phyloP scores from a whole-genome alignment of 306 rosid species.

The Styphnolobium japonicum region DNA sequence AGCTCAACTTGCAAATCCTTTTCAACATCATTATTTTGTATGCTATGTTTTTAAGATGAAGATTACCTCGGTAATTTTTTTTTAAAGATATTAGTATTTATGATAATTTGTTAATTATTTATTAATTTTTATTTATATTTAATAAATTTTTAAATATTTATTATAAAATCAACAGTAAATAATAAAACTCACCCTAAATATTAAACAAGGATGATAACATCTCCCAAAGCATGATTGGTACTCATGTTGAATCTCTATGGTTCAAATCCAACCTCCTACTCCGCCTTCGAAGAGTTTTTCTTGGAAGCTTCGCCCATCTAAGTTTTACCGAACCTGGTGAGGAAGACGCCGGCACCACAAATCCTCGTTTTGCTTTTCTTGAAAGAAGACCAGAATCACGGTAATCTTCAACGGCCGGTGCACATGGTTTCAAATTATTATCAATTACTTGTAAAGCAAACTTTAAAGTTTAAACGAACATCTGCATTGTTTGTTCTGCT shows the following conservation, averaged over 20 bases:
- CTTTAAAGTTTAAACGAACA: not conserved
- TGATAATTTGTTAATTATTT: too few species aligned
- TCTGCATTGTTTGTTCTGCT: not conserved
- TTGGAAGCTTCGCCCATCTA: not conserved
- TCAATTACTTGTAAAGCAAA: not conserved
- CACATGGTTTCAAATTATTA: not conserved
- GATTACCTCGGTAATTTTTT: too few species aligned
- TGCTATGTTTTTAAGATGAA: too few species aligned
- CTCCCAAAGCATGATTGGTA: not conserved
- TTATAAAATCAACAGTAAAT: too few species aligned
- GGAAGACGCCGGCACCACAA: not conserved
- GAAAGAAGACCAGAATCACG: not conserved
- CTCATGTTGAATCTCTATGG: not conserved
- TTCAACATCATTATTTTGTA: not conserved
- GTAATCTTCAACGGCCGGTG: not conserved
- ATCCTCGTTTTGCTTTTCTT: not conserved
- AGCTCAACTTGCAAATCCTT: not conserved
- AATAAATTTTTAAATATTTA: too few species aligned
- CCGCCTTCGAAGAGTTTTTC: not conserved
- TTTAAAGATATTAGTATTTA: too few species aligned
- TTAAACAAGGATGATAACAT: too few species aligned
- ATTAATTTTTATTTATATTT: too few species aligned
- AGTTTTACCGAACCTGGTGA: constrained; percentile 1
- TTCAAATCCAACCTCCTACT: not conserved
- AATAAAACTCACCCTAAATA: too few species aligned